phyloP scores from a whole-genome alignment of 148 eudicot species.

The Fallopia convolvulus region DNA sequence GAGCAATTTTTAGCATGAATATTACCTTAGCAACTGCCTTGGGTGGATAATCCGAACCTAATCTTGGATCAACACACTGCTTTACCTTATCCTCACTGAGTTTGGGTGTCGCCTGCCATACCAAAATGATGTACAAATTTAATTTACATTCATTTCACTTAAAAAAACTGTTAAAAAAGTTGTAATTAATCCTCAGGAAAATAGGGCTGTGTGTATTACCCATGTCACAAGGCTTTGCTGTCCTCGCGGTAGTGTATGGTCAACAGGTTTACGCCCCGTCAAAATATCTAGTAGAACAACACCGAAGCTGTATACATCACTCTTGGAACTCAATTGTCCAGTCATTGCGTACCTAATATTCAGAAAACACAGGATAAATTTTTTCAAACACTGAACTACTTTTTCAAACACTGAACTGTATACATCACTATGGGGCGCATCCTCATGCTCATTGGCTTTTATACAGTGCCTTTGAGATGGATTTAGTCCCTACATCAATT shows the following conservation, averaged over 20 bases:
- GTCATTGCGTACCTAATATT: slow-evolving; percentile 72
- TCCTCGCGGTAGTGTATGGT: slow-evolving; percentile 76
- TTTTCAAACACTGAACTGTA: too few relatives aligned
- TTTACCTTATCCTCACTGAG: slow-evolving; percentile 76
- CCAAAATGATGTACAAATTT: not conserved
- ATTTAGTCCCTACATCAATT: too few relatives aligned
- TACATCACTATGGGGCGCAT: too few relatives aligned
- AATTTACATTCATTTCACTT: not conserved
- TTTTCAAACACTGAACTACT: not conserved
- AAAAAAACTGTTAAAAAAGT: not conserved
- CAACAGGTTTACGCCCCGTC: slow-evolving; percentile 81
- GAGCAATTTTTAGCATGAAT: not conserved
- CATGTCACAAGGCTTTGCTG: slow-evolving; percentile 80
- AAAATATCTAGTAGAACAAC: slow-evolving; percentile 79
- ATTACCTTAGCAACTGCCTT: slow-evolving; percentile 76
- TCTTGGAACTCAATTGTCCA: slow-evolving; percentile 68
- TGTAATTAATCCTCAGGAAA: not conserved
- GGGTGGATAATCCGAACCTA: slow-evolving; percentile 55
- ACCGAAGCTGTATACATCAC: slow-evolving; percentile 81
- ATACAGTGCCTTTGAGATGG: too few relatives aligned
- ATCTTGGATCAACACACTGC: slow-evolving; percentile 60
- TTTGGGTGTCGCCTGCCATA: slow-evolving; percentile 60
- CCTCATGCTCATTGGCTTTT: too few relatives aligned
- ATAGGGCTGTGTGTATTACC: slow-evolving; percentile 26
- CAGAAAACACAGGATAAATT: slow-evolving; percentile 3